Evolutionary conservation across 176 grass and related monocot genomes (phyloP).

Genomic region (Musa troglodytarum): DNA sequence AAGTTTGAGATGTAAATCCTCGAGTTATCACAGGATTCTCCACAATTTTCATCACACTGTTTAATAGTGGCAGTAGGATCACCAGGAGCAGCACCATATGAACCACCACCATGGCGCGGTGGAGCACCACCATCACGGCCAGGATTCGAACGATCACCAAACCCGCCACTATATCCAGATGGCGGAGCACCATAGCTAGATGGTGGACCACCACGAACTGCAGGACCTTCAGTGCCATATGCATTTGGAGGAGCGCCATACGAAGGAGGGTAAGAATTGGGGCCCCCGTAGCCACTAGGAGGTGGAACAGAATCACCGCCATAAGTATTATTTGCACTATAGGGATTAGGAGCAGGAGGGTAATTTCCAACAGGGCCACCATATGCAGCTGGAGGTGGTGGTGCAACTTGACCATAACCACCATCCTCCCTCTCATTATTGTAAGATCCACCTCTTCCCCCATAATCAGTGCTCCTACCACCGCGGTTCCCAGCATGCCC

Average conservation of each 20-base stretch:
- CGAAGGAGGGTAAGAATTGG: slow-evolving; percentile 61
- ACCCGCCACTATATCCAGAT: slow-evolving; percentile 57
- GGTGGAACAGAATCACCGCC: slow-evolving; percentile 62
- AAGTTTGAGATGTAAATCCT: slow-evolving; percentile 99
- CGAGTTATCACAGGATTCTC: slow-evolving; percentile 77
- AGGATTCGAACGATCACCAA: slow-evolving; percentile 34
- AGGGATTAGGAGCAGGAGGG: slow-evolving; percentile 41
- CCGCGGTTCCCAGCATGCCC: slow-evolving; percentile 45
- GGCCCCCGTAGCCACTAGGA: slow-evolving; percentile 59
- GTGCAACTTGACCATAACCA: slow-evolving; percentile 39
- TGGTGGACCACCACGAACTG: slow-evolving; percentile 37
- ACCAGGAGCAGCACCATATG: slow-evolving; percentile 30
- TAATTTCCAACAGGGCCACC: slow-evolving; percentile 31
- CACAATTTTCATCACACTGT: slow-evolving; percentile 91
- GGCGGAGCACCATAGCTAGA: slow-evolving; percentile 9
- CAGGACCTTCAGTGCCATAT: slow-evolving; percentile 38
- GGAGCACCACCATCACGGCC: slow-evolving; percentile 39
- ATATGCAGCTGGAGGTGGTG: slow-evolving; percentile 51
- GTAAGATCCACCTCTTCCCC: slow-evolving; percentile 38
- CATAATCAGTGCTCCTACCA: slow-evolving; percentile 43
- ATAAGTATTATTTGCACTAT: slow-evolving; percentile 60
- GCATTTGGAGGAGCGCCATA: slow-evolving; percentile 61
- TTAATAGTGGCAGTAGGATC: slow-evolving; percentile 51
- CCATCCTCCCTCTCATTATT: slow-evolving; percentile 39
- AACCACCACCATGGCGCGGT: slow-evolving; percentile 35